phyloP scores from a whole-genome alignment of 768 basidiomycete species.

The Macrocybe gigantea region DNA sequence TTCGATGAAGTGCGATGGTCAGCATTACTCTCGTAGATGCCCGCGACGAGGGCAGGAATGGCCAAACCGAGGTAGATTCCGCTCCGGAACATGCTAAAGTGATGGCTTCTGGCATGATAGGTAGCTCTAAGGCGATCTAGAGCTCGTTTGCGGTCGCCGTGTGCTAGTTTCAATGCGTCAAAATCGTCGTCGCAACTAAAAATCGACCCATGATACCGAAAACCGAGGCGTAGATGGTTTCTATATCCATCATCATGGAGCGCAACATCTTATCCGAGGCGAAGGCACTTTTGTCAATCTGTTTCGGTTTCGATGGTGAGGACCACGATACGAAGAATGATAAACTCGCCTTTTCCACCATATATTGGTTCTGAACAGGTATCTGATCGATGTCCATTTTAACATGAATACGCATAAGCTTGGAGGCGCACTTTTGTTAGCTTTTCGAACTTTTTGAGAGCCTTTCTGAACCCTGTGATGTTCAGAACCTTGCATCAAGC shows the following conservation, averaged over 20 bases:
- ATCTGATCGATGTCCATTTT: slow-evolving; percentile 35
- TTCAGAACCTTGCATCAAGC: slow-evolving; percentile 60
- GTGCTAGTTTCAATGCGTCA: slow-evolving; percentile 21
- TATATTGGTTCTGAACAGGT: slow-evolving; percentile 70
- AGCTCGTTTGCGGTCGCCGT: slow-evolving; percentile 78
- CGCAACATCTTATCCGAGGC: slow-evolving; percentile 56
- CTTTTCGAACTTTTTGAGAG: slow-evolving; percentile 83
- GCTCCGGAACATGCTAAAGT: slow-evolving; percentile 69
- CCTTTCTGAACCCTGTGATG: slow-evolving; percentile 84
- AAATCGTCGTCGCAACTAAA: no score
- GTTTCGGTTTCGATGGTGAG: not conserved
- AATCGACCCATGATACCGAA: slow-evolving; percentile 46
- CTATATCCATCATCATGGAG: slow-evolving; percentile 68
- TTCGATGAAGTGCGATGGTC: not conserved
- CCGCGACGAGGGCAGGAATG: slow-evolving; percentile 60
- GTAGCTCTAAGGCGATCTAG: slow-evolving; percentile 56
- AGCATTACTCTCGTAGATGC: slow-evolving; percentile 50
- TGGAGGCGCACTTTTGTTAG: slow-evolving; percentile 47
- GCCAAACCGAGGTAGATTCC: slow-evolving; percentile 71
- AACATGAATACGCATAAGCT: no score
- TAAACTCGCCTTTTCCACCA: slow-evolving; percentile 60
- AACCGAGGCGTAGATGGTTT: slow-evolving; percentile 65
- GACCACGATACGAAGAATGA: not conserved
- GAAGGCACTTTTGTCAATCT: slow-evolving; percentile 69
- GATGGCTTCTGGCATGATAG: slow-evolving; percentile 47